A percentile compares a stretch with the other conserved stretches of the same genome.
Conservation (phyloP, 2,329 filamentous ascomycete genomes). For the Triangularia verruculosa region DNA sequence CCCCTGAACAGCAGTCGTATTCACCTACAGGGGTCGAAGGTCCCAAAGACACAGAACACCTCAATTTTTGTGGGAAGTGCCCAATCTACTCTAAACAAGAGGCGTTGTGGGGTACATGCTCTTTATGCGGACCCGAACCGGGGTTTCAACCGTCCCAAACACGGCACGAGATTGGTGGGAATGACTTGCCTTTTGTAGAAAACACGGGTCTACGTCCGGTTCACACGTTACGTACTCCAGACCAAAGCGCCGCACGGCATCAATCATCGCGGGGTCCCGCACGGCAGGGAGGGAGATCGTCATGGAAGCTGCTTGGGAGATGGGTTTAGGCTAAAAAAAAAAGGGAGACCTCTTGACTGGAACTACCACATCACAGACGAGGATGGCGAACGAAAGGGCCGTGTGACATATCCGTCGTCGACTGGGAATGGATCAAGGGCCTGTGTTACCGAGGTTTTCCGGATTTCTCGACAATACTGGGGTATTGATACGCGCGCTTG, state of each 20-base stretch:
- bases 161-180: constrained; percentile 3
- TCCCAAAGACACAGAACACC: background rate
- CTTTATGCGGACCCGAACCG: background rate
- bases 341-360: background rate
- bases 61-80: background rate
- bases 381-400: background rate
- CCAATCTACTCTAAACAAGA: constrained; percentile 7
- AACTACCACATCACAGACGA: background rate
- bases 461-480: background rate
- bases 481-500: background rate
- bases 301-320: background rate
- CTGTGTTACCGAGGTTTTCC: background rate
- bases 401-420: background rate
- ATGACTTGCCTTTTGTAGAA: background rate
- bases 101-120: constrained; percentile 8
- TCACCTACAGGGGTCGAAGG: background rate
- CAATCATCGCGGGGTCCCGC: background rate
- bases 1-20: background rate
- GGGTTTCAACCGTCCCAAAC: background rate
- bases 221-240: background rate
- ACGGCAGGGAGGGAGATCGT: background rate
- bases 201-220: background rate
- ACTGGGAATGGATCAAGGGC: background rate
- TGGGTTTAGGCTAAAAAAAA: constrained; percentile 7
- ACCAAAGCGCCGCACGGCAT: background rate